A percentile compares a stretch with the other conserved stretches of the same genome.
phyloP scores from a whole-genome alignment of 2,329 filamentous ascomycete genomes.

The Aspergillus fructus region DNA sequence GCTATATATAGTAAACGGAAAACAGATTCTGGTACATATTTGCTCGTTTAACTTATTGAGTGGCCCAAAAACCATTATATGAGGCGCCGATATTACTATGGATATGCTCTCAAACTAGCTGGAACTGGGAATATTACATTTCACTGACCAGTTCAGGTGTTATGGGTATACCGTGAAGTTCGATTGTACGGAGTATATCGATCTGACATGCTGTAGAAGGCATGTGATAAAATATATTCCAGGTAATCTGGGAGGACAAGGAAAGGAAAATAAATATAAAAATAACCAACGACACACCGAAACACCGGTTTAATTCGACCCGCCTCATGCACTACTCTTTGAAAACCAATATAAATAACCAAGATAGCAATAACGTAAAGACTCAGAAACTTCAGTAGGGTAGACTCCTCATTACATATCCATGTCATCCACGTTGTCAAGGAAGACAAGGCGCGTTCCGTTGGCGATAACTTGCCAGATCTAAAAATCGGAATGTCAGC shows the following conservation, averaged over 20 bases:
- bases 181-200: background rate
- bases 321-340: conserved; percentile 5
- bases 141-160: no score
- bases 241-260: background rate
- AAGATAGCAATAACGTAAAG: background rate
- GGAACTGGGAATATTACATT: no score
- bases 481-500: conserved; percentile 51
- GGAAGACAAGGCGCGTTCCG: conserved; percentile 69
- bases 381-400: background rate
- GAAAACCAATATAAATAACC: conserved; percentile 1
- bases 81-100: no score
- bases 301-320: conserved; percentile 12
- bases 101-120: no score
- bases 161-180: background rate
- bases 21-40: no score
- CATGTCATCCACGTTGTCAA: conserved; percentile 61
- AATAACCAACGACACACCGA: conserved; percentile 10
- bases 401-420: conserved; percentile 34
- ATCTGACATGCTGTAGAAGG: background rate
- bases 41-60: no score
- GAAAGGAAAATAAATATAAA: background rate
- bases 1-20: no score
- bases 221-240: background rate
- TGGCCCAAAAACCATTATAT: no score
- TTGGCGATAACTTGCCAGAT: conserved; percentile 76